Percentiles rank a stretch among this genome's conserved stretches.
These are phyloP conservation scores for Sporothrix dimorphospora DNA, from an alignment of 2,329 filamentous ascomycete species.

Conservation along the genomic window DNA sequence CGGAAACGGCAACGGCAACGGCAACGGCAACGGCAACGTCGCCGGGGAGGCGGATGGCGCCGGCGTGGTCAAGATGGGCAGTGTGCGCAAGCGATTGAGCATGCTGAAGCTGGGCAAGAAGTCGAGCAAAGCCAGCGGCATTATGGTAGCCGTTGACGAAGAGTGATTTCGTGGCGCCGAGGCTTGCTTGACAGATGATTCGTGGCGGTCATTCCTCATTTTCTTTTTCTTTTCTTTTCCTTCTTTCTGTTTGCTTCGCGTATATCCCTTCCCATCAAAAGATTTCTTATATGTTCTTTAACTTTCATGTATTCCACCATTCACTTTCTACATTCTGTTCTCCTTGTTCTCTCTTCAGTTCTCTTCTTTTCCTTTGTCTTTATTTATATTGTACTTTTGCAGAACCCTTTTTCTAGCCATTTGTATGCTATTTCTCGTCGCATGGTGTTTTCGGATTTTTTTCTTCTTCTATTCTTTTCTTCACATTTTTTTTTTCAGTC, in stretches of 20 bases:
- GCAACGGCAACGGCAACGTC: neutral
- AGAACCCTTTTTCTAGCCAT: neutral
- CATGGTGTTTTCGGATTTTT: constrained; percentile 17
- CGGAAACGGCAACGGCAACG: neutral
- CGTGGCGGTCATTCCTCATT: neutral
- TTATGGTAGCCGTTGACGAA: constrained; percentile 60
- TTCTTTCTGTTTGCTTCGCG: neutral
- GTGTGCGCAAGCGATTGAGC: constrained; percentile 77
- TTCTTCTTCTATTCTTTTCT: neutral
- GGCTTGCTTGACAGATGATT: neutral
- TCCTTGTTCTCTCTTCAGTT: constrained; percentile 4
- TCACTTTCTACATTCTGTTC: neutral
- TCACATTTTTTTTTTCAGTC: neutral
- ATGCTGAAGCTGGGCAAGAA: constrained; percentile 76
- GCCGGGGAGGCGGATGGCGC: constrained; percentile 30
- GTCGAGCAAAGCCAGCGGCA: constrained; percentile 57
- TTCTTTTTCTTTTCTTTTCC: neutral
- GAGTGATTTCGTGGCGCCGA: constrained; percentile 46
- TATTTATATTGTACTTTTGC: neutral
- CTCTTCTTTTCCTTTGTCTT: neutral
- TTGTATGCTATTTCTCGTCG: neutral
- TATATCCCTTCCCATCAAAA: constrained; percentile 2
- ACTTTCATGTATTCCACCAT: neutral
- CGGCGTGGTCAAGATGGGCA: constrained; percentile 56
- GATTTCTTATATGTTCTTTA: constrained; percentile 12